A percentile compares a stretch with the other conserved stretches of the same genome.
Evolutionary conservation across 2,329 filamentous ascomycete genomes (phyloP).

Genomic region (Cladophialophora psammophila): DNA sequence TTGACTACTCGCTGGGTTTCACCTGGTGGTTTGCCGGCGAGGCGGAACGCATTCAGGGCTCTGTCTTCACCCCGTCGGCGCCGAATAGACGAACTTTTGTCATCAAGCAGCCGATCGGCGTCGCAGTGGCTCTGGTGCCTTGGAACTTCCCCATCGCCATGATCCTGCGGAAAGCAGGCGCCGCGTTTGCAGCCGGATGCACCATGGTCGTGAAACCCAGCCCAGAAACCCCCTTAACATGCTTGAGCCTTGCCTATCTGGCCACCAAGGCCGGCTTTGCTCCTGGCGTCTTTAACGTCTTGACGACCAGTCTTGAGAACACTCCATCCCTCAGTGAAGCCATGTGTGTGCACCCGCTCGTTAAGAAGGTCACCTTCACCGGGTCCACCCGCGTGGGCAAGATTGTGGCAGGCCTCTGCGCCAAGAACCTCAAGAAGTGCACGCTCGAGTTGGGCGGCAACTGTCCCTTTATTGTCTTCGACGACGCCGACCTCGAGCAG

Average conservation of each 20-base stretch:
- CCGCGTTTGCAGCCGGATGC: slow-evolving; percentile 74
- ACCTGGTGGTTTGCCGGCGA: slow-evolving; percentile 68
- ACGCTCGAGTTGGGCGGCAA: slow-evolving; percentile 71
- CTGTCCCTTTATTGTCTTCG: slow-evolving; percentile 70
- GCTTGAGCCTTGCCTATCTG: slow-evolving; percentile 61
- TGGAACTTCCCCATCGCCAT: slow-evolving; percentile 77
- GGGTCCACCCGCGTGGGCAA: slow-evolving; percentile 68
- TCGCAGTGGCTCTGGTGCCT: slow-evolving; percentile 71
- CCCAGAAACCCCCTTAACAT: slow-evolving; percentile 69
- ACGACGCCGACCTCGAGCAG: slow-evolving; percentile 67
- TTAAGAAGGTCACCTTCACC: slow-evolving; percentile 69
- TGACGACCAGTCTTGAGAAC: slow-evolving; percentile 60
- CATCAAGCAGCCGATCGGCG: slow-evolving; percentile 77
- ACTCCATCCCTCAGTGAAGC: slow-evolving; percentile 53
- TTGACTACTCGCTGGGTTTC: slow-evolving; percentile 64
- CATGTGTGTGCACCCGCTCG: slow-evolving; percentile 63
- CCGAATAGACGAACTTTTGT: slow-evolving; percentile 72
- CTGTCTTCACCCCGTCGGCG: slow-evolving; percentile 63
- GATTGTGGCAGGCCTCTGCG: slow-evolving; percentile 66
- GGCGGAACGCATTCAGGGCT: slow-evolving; percentile 67
- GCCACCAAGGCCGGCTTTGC: slow-evolving; percentile 65
- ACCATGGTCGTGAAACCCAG: slow-evolving; percentile 77
- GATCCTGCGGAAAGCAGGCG: slow-evolving; percentile 71
- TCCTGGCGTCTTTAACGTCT: slow-evolving; percentile 66
- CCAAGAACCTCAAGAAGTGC: slow-evolving; percentile 68